Evolutionary conservation across 2,329 filamentous ascomycete species (phyloP).

Genomic region (Sclerotinia nivalis): DNA sequence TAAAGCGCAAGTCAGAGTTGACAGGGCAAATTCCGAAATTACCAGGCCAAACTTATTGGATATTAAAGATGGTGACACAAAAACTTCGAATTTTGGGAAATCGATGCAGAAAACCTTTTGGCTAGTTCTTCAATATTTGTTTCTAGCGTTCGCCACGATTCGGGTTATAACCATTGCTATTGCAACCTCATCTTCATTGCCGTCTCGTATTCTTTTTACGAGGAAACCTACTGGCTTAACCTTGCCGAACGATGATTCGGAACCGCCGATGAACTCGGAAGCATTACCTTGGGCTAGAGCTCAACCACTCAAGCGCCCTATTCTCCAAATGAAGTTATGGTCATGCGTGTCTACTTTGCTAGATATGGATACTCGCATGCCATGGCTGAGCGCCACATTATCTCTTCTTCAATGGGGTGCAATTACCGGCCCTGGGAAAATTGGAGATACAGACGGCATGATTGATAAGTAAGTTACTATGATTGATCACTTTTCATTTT

Average conservation of each 20-base stretch:
- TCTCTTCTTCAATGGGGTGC: slow-evolving; percentile 75
- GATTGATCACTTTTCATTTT: slow-evolving; percentile 27
- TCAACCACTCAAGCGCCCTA: slow-evolving; percentile 38
- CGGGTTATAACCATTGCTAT: slow-evolving; percentile 67
- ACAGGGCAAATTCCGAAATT: slow-evolving; percentile 42
- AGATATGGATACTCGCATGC: slow-evolving; percentile 79
- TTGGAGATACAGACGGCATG: slow-evolving; percentile 73
- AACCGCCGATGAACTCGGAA: slow-evolving; percentile 26
- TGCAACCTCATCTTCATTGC: slow-evolving; percentile 66
- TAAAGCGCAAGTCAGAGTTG: slow-evolving; percentile 37
- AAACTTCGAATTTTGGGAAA: slow-evolving; percentile 28
- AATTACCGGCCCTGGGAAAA: slow-evolving; percentile 70
- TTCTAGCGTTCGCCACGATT: slow-evolving; percentile 56
- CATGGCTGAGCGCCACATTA: slow-evolving; percentile 78
- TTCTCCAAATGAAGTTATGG: slow-evolving; percentile 78
- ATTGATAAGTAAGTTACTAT: slow-evolving; percentile 74
- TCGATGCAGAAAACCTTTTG: slow-evolving; percentile 47
- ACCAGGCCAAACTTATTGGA: slow-evolving; percentile 20
- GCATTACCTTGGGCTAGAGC: slow-evolving; percentile 26
- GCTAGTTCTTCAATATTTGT: slow-evolving; percentile 53
- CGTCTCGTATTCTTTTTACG: slow-evolving; percentile 50
- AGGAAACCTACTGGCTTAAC: slow-evolving; percentile 33
- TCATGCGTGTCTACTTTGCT: slow-evolving; percentile 70
- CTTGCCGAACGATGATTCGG: slow-evolving; percentile 35
- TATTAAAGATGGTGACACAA: slow-evolving; percentile 28